Evolutionary conservation across 2,329 filamentous ascomycete species (phyloP), one percentile per base, ranked within the genome.

Genomic region (Phaeoacremonium minimum): DNA sequence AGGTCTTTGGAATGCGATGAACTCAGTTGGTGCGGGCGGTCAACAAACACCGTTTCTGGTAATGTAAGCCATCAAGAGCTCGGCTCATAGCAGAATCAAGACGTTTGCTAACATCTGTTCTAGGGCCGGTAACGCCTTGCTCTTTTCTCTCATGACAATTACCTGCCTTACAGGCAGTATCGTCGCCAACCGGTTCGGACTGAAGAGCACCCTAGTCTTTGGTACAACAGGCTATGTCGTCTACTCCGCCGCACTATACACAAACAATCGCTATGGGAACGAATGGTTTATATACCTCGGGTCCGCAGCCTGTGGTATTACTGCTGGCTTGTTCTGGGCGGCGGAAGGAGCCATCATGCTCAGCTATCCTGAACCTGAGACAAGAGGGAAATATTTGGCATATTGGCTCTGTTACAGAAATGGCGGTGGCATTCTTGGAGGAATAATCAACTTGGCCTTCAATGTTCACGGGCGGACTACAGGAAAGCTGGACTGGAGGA

Each of bases 181-280:
- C 9, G 36, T 62, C 9, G 52, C 57, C 13, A 61, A 61, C 41
- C 49, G 53, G 7, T 51, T 60, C 32, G 55, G 57, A 8, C 43
- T 62, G 5, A 42, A 40, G 13, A 48, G 52, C 42, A 58, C 57
- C 3, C 44, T 63, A 5, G 51, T 56, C 28, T 44, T 63, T 9
- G 60, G 60, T 4, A 53, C 57, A 1, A 38, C 52, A 0, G 59
- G 60, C 1, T 64, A 58, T 29, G 53, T 52, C 7, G 32, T 63
- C 3, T 64, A 61, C 38, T 56, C 56, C 2, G 59, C 60, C 1
- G 56, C 55, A 0, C 42, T 64, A n/a, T 62, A 64, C 38, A 44
- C 51, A 11, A 63, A 63, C 39, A 63, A 53, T 22, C 46, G 46
- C 2, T 53, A 53, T 29, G 52, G 53, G 8, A 50, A 34, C 2